Evolutionary conservation across 192 early-diverging fungal genomes (phyloP), one percentile per base, ranked within the genome.

Genomic region (Obelidium mucronatum): DNA sequence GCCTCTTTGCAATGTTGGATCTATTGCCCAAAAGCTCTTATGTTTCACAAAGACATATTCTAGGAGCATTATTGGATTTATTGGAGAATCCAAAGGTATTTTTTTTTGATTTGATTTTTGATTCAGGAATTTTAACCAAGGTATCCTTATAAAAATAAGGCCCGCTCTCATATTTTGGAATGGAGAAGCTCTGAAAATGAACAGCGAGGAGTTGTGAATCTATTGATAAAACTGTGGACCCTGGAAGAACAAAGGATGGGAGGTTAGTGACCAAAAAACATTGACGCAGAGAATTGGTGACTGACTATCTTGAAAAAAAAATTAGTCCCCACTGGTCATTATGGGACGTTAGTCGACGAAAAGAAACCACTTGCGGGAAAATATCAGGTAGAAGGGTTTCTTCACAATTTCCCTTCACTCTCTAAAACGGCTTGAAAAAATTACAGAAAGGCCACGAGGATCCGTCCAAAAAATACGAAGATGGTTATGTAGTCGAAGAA

Each of bases 31-130:
- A 44, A 28, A 33, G 52, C 19, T 68, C 76, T 4, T 42, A 67
- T 39, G 28, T 68, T 3, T 53, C 65, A 2, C 75, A 81, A 40
- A 69, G 75, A 61, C 84, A 85, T 67, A 70, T 74, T 24, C 44
- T 85, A 15, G 81, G 84, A 2, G 83, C 81, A 40, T 13, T 85
- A 6, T 58, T 85, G 4, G 84, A 85, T 52, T 61, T 85, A 22
- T 52, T 81, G n/a, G 84, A 85, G 59, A 85, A 83, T 40, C 84
- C 84, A 53, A 83, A 85, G 58, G 83, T 79, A 66, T 34, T 19
- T 48, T 6, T 11, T 6, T n/a, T 13, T 17, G 26, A 26, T n/a
- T 28, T 51, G 1, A 5, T 37, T 37, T 63, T 30, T 0, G 33
- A 76, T 56, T 33, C 51, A 44, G 63, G 64, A 22, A 37, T 68